Evolutionary conservation across 2,329 filamentous ascomycete species (phyloP).

Genomic region (Mycosphaerelloides madeirae): DNA sequence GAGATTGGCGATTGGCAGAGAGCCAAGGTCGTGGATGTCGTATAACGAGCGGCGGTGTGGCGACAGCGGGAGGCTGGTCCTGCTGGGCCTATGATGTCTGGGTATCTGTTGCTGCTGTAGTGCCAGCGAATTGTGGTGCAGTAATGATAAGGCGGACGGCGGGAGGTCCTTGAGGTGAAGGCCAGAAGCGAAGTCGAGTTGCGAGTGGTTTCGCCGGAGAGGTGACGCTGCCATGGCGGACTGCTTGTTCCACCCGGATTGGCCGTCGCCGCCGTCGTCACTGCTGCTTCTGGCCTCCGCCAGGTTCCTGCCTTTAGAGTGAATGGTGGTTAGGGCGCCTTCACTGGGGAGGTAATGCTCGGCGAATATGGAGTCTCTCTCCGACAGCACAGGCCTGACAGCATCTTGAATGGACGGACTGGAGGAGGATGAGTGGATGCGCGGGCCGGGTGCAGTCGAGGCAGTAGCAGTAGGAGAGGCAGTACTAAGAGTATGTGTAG

Average conservation of each 20-base stretch:
- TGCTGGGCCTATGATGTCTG: constrained; percentile 6
- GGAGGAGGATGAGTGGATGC: constrained; percentile 5
- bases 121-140: constrained; percentile 3
- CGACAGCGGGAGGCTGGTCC: constrained; percentile 21
- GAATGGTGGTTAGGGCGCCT: constrained; percentile 33
- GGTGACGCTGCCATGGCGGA: constrained; percentile 10
- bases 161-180: constrained; percentile 11
- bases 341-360: constrained; percentile 55
- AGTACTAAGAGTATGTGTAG: too few relatives aligned
- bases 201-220: constrained; percentile 5
- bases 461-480: neutral
- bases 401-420: constrained; percentile 24
- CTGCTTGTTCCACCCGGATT: constrained; percentile 2
- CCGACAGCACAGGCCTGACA: constrained; percentile 52
- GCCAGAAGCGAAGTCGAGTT: constrained; percentile 9
- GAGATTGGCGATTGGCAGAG: constrained; percentile 7
- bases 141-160: constrained; percentile 4
- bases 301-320: constrained; percentile 1
- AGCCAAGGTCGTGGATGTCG: constrained; percentile 25
- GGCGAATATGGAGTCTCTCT: constrained; percentile 60
- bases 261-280: constrained; percentile 10
- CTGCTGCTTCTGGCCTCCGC: constrained; percentile 13
- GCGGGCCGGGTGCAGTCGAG: constrained; percentile 1
- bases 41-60: constrained; percentile 30
- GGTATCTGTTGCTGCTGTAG: neutral